Conservation (phyloP, 2,329 filamentous ascomycete genomes). For the Coleophoma crateriformis region DNA sequence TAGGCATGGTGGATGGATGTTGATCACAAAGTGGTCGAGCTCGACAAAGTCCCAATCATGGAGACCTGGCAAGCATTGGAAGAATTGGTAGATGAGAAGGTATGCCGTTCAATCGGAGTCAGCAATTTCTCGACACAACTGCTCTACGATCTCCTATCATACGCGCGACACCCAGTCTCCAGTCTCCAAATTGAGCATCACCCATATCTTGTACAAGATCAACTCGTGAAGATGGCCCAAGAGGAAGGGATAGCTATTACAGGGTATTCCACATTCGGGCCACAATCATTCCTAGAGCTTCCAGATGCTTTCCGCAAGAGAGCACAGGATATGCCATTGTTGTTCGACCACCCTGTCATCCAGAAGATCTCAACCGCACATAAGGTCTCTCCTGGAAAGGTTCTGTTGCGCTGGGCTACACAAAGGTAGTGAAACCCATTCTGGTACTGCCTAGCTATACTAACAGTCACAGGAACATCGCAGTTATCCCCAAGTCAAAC, state of each 20-base stretch:
- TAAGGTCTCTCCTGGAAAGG: slow-evolving; percentile 68
- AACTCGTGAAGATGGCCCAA: slow-evolving; percentile 57
- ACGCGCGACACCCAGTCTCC: slow-evolving; percentile 67
- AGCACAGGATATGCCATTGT: slow-evolving; percentile 54
- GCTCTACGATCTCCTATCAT: slow-evolving; percentile 68
- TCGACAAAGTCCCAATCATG: slow-evolving; percentile 64
- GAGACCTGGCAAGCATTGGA: slow-evolving; percentile 81
- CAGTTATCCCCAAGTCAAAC: slow-evolving; percentile 75
- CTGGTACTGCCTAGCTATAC: neutral
- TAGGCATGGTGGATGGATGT: slow-evolving; percentile 50
- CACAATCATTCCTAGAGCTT: slow-evolving; percentile 70
- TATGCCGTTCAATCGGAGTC: slow-evolving; percentile 69
- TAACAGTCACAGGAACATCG: slow-evolving; percentile 42
- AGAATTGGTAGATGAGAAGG: slow-evolving; percentile 58
- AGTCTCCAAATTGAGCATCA: slow-evolving; percentile 84
- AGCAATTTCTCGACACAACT: slow-evolving; percentile 75
- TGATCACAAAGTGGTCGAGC: slow-evolving; percentile 54
- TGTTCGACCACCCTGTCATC: slow-evolving; percentile 64
- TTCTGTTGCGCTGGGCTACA: slow-evolving; percentile 80
- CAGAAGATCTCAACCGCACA: slow-evolving; percentile 61
- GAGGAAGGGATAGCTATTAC: slow-evolving; percentile 53
- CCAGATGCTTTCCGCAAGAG: slow-evolving; percentile 47
- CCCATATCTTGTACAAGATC: slow-evolving; percentile 72
- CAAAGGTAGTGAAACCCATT: slow-evolving; percentile 43
- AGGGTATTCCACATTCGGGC: slow-evolving; percentile 64